Evolutionary conservation across 1,139 yeast species (phyloP).

Genomic region (Nakaseomyces bracarensis): DNA sequence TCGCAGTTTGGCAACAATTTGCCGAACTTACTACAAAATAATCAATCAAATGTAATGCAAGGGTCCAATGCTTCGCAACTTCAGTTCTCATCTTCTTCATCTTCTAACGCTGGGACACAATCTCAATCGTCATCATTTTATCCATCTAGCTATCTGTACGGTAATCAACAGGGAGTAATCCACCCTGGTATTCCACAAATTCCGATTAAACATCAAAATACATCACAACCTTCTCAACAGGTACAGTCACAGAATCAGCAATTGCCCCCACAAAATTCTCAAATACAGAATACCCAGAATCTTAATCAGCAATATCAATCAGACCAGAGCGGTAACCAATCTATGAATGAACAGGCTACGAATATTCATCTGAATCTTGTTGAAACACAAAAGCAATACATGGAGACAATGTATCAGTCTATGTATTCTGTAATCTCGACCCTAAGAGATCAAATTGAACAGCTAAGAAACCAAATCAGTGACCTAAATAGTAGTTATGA

Average conservation of each 20-base stretch:
- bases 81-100: slow-evolving; percentile 1
- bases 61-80: slow-evolving; percentile 1
- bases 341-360: background rate
- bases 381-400: slow-evolving; percentile 8
- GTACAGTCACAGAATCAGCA: background rate
- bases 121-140: slow-evolving; percentile 3
- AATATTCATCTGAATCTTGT: background rate
- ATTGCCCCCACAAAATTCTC: background rate
- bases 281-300: background rate
- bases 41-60: background rate
- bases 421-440: slow-evolving; percentile 12
- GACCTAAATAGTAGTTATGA: slow-evolving; percentile 12
- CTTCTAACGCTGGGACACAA: slow-evolving; percentile 4
- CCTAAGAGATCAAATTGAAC: slow-evolving; percentile 16
- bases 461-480: slow-evolving; percentile 12
- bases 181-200: background rate
- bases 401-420: slow-evolving; percentile 14
- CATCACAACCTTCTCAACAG: background rate
- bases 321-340: background rate
- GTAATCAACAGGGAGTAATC: background rate
- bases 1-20: background rate
- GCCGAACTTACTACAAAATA: background rate
- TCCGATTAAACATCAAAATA: background rate
- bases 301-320: background rate
- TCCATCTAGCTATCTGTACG: slow-evolving; percentile 1